phyloP scores from a whole-genome alignment of 257 asterid genomes.

The Hygrophila difformis region DNA sequence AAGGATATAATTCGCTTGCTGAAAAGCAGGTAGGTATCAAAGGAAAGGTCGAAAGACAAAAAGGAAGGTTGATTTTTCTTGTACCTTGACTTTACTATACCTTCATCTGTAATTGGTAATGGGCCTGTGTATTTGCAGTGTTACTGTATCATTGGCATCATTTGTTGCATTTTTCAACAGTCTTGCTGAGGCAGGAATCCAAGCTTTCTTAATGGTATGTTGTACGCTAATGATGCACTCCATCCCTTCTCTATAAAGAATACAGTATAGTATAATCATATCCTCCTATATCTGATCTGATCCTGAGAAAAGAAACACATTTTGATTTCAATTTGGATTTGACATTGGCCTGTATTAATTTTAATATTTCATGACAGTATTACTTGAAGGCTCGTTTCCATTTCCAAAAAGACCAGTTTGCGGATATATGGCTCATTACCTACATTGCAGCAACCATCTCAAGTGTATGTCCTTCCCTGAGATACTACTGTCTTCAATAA shows the following conservation, averaged over 20 bases:
- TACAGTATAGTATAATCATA: no score
- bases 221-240: no score
- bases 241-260: no score
- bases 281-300: no score
- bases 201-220: conserved; percentile 41
- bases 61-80: no score
- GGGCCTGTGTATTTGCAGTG: conserved; percentile 41
- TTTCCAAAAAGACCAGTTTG: conserved; percentile 46
- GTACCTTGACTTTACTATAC: no score
- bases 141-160: conserved; percentile 37
- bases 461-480: no score
- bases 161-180: conserved; percentile 48
- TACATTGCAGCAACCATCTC: conserved; percentile 45
- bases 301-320: not conserved
- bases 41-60: no score
- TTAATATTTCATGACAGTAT: conserved; percentile 30
- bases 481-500: no score
- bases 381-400: conserved; percentile 56
- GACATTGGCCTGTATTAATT: no score
- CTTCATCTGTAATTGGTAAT: no score
- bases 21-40: conserved; percentile 35
- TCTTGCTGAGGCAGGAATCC: conserved; percentile 55
- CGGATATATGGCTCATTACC: conserved; percentile 46
- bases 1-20: conserved; percentile 35
- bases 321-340: no score